Base-by-base conservation (phyloP, 2,329 filamentous ascomycete species). In the Diaporthe amygdali region DNA sequence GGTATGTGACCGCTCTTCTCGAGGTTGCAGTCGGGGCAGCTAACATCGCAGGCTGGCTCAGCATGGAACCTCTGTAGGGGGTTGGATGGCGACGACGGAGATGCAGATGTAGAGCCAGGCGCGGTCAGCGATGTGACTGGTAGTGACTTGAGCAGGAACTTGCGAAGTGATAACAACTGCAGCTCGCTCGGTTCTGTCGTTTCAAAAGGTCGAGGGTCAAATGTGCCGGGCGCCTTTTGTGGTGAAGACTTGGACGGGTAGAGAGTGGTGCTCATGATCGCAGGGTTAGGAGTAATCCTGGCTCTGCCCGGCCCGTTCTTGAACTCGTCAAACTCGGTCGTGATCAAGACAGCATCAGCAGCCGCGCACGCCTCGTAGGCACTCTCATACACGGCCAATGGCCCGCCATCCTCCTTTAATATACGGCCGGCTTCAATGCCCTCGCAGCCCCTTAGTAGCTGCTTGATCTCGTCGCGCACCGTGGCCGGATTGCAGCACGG, bases 271-370 rank as follows among this genome's bases (percentile, higher is more conserved):
- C 34, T 37, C 39, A 22, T 3, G 20, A 34, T 2, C 10, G 17
- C 27, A 47, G 66, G 39, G 34, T 68, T 56, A 56, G 66, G 66
- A 20, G 15, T 14, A 9, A 9, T 59, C 3, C 47, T 54, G 14
- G 61, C 27, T 30, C 37, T 37, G 22, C 41, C 61, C 56, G 72
- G 70, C 39, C 69, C 69, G 25, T 74, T 74, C 49, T 71, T 75
- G 69, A 89, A 89, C 81, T 88, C 86, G 75, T 89, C 86, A 73
- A 87, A 88, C 71, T 89, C 86, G 64, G 87, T 89, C n/a, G 85
- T 85, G 76, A 89, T 86, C 71, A 89, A 80, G 52, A 89, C 79
- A 46, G 87, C 87, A 52, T 86, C 83, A 76, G 84, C 85, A 52
- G 76, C 81, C 49, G 81, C 75, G 76, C 87, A 89, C 25, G 87